A percentile compares a stretch with the other conserved stretches of the same genome.
These are phyloP conservation scores for Glonium stellatum DNA, from an alignment of 495 filamentous ascomycete genomes.

Conservation along the genomic window DNA sequence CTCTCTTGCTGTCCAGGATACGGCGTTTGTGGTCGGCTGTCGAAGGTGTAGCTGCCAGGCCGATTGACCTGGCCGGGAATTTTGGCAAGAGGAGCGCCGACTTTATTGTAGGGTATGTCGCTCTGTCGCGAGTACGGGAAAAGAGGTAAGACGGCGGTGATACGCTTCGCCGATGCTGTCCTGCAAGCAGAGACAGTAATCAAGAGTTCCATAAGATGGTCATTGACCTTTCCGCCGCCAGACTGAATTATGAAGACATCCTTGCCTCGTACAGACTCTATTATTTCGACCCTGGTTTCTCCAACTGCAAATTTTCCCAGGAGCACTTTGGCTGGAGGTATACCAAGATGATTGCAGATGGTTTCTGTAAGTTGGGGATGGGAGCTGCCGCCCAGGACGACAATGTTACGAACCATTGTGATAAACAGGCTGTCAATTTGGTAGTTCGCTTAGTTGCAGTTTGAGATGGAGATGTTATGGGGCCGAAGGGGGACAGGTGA, in stretches of 20 bases:
- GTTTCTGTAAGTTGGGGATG: constrained; percentile 80
- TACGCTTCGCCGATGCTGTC: constrained; percentile 81
- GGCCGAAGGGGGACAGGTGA: too few species aligned
- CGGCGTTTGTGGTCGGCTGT: constrained; percentile 83
- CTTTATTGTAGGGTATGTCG: constrained; percentile 92
- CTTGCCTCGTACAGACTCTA: constrained; percentile 92
- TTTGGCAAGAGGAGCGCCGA: constrained; percentile 78
- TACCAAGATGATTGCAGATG: constrained; percentile 79
- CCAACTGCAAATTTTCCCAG: constrained; percentile 89
- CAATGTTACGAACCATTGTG: constrained; percentile 88
- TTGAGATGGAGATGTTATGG: too few species aligned
- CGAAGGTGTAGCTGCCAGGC: constrained; percentile 69
- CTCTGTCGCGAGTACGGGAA: constrained; percentile 95
- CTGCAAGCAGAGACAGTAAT: constrained; percentile 97
- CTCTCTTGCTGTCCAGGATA: constrained; percentile 58
- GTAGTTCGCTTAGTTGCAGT: too few species aligned
- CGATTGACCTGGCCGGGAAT: constrained; percentile 40
- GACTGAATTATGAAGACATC: constrained; percentile 97
- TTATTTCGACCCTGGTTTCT: constrained; percentile 90
- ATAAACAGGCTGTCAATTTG: not conserved
- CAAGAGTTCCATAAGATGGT: constrained; percentile 89
- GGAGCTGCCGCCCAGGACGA: constrained; percentile 86
- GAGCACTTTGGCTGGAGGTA: constrained; percentile 73
- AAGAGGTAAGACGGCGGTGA: constrained; percentile 89
- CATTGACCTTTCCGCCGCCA: constrained; percentile 84